Evolutionary conservation across 352 stramenopile genomes (phyloP), one percentile per base, ranked within the genome.

Genomic region (Globisporangium megalacanthum): DNA sequence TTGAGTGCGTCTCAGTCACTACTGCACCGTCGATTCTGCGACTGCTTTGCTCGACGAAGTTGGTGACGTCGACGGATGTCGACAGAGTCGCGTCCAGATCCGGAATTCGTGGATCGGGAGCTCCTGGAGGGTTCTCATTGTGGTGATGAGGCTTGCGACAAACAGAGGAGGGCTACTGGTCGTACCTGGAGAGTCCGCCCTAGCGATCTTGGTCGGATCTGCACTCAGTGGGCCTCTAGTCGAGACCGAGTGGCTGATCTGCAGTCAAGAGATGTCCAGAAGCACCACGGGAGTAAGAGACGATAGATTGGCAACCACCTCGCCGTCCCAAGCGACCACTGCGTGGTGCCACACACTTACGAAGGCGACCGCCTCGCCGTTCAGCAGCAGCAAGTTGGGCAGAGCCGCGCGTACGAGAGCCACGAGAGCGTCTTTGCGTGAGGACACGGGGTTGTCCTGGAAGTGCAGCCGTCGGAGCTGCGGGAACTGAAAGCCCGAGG

Each of bases 301-400:
- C 25, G 25, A 29, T 29, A 44, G 29, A 13, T 9, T n/a, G 5
- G 20, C 14, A 52, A n/a, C 3, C 15, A 19, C 5, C 31, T 7
- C 13, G 37, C 19, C 6, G 31, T 29, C 14, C 15, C 25, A 29
- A 29, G 25, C 25, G 25, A 29, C 25, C 25, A 29, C 25, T 29
- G 25, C 25, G 25, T 29, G 0, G n/a, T 33, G 22, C 13, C 58
- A 25, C 29, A 72, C 61, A 45, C 63, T 53, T 2, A 57, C 68
- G 17, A 91, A 67, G 0, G 66, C 80, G 22, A 88, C 47, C 1
- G 77, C 66, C 56, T 91, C 69, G 0, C 75, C 75, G 36, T 89
- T 84, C 49, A 91, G 46, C 22, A 68, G 68, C 11, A 86, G 59
- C 7, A 91, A 58, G 13, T 68, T 53, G 0, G 78, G 70, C 20